Evolutionary conservation across 2,329 filamentous ascomycete genomes (phyloP).

Genomic region (Claviceps sp.): DNA sequence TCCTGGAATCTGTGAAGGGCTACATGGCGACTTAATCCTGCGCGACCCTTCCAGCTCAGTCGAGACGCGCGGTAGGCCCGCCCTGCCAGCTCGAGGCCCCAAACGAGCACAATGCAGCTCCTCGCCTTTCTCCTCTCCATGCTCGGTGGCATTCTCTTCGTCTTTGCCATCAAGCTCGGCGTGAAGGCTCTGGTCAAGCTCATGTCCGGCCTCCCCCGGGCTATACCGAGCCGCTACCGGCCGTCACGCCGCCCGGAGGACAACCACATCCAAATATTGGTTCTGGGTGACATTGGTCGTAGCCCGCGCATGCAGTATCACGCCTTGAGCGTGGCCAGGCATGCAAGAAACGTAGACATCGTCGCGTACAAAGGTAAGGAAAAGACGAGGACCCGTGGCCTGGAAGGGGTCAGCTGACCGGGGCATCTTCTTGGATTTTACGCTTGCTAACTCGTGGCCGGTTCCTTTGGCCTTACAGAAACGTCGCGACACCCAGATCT

Average conservation of each 20-base stretch:
- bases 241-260: conserved; percentile 22
- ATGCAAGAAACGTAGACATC: conserved; percentile 67
- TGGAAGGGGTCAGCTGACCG: no score
- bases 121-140: conserved; percentile 21
- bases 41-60: no score
- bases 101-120: conserved; percentile 4
- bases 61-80: background rate
- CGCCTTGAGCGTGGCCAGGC: conserved; percentile 77
- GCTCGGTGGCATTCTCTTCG: conserved; percentile 20
- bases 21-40: no score
- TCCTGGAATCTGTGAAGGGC: no score
- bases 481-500: conserved; percentile 73
- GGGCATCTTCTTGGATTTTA: no score
- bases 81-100: background rate
- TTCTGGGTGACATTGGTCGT: conserved; percentile 87
- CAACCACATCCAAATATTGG: conserved; percentile 61
- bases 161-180: conserved; percentile 17
- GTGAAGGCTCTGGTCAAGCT: conserved; percentile 12
- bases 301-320: conserved; percentile 99
- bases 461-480: conserved; percentile 32
- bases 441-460: no score
- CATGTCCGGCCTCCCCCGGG: conserved; percentile 10
- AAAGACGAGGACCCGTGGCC: background rate
- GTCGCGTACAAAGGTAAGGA: conserved; percentile 69
- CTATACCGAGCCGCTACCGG: conserved; percentile 22